phyloP scores from a whole-genome alignment of 2,329 filamentous ascomycete species.

The Coccinonectria pachysandricola region DNA sequence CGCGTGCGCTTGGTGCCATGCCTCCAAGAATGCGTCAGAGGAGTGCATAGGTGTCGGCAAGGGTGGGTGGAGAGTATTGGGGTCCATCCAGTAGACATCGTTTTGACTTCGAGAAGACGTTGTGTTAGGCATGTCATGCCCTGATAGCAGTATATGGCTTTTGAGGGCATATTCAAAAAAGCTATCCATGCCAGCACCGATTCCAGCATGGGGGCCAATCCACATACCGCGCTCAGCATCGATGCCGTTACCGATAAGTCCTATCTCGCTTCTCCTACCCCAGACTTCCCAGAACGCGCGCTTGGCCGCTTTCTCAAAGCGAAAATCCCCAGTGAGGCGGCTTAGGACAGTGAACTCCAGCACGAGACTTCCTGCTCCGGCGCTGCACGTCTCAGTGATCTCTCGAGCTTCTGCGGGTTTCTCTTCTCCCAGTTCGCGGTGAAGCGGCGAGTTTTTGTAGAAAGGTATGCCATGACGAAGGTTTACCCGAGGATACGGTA shows the following conservation, averaged over 20 bases:
- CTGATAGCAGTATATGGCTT: slow-evolving; percentile 81
- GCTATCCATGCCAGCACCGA: slow-evolving; percentile 92
- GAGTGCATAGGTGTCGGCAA: slow-evolving; percentile 57
- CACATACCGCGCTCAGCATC: slow-evolving; percentile 85
- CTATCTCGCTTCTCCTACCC: slow-evolving; percentile 73
- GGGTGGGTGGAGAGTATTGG: slow-evolving; percentile 51
- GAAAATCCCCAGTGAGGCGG: slow-evolving; percentile 70
- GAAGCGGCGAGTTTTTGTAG: slow-evolving; percentile 75
- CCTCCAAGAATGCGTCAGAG: slow-evolving; percentile 65
- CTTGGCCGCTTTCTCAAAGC: slow-evolving; percentile 87
- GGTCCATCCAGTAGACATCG: slow-evolving; percentile 44
- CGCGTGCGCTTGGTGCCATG: slow-evolving; percentile 77
- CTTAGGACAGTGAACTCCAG: slow-evolving; percentile 89
- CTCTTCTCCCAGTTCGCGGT: slow-evolving; percentile 37
- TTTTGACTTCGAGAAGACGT: slow-evolving; percentile 30
- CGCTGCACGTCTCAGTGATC: slow-evolving; percentile 92
- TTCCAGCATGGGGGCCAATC: slow-evolving; percentile 82
- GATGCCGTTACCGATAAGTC: slow-evolving; percentile 81
- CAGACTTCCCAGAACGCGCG: slow-evolving; percentile 97
- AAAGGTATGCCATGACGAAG: slow-evolving; percentile 84
- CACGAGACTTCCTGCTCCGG: slow-evolving; percentile 89
- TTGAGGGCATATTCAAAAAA: slow-evolving; percentile 99
- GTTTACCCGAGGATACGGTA: slow-evolving; percentile 93
- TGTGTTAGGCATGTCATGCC: slow-evolving; percentile 48
- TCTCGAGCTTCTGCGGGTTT: slow-evolving; percentile 41